phyloP scores from a whole-genome alignment of 306 rosid species.

The Rosa lucieae region DNA sequence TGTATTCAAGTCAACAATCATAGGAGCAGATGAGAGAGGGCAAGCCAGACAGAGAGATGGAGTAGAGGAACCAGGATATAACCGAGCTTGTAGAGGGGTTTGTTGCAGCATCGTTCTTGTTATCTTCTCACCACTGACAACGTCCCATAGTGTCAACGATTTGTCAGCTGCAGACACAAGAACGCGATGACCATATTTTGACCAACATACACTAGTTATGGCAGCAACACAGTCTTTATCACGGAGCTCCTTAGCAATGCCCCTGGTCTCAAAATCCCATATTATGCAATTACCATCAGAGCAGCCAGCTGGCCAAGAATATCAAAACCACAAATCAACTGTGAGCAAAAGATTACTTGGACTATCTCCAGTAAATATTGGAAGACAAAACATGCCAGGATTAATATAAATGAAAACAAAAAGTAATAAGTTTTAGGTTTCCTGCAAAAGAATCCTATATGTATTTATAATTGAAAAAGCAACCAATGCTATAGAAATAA shows the following conservation, averaged over 20 bases:
- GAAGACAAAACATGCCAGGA: conserved; percentile 3
- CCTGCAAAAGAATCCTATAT: neutral
- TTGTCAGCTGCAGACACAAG: conserved; percentile 91
- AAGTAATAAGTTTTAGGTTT: neutral
- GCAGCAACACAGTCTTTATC: conserved; percentile 75
- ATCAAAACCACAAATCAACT: conserved; percentile 28
- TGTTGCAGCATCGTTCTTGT: conserved; percentile 61
- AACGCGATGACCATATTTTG: conserved; percentile 64
- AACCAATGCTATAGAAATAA: neutral
- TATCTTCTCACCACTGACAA: conserved; percentile 66
- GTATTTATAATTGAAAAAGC: no score
- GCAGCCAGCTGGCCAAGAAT: conserved; percentile 76
- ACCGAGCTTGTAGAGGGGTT: conserved; percentile 84
- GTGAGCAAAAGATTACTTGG: conserved; percentile 18
- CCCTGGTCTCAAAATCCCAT: conserved; percentile 98
- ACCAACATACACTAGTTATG: conserved; percentile 72
- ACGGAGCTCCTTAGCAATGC: conserved; percentile 79
- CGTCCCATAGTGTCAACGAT: conserved; percentile 84
- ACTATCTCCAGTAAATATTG: conserved; percentile 12
- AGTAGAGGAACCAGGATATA: conserved; percentile 83
- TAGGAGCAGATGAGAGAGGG: conserved; percentile 93
- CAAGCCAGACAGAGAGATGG: conserved; percentile 89
- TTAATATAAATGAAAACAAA: neutral
- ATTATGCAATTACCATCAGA: conserved; percentile 88
- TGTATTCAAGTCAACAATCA: conserved; percentile 77